A percentile compares a stretch with the other conserved stretches of the same genome.
Evolutionary conservation across 352 stramenopile genomes (phyloP).

Genomic region (Phytophthora brassicae): DNA sequence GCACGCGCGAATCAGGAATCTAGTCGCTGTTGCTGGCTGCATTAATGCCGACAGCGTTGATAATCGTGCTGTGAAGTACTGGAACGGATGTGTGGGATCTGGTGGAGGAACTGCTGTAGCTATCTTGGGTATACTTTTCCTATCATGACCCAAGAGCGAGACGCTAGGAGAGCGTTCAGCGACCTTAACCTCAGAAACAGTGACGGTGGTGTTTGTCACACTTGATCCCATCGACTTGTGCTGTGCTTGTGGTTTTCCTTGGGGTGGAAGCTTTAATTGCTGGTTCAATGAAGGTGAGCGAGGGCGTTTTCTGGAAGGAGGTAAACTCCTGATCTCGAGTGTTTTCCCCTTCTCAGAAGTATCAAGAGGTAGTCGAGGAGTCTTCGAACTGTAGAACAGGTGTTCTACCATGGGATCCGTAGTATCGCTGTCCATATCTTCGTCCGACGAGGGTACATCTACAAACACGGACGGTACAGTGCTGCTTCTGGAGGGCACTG

Average conservation of each 20-base stretch:
- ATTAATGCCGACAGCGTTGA: constrained; percentile 18
- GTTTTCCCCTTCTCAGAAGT: neutral
- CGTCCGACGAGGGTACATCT: constrained; percentile 58
- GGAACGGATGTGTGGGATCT: constrained; percentile 40
- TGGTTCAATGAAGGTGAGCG: constrained; percentile 25
- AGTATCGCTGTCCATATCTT: constrained; percentile 59
- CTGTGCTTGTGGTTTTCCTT: neutral
- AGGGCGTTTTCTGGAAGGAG: constrained; percentile 36
- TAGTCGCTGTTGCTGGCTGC: constrained; percentile 14
- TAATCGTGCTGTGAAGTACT: constrained; percentile 50
- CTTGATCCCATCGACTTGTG: constrained; percentile 1
- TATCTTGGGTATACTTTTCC: constrained; percentile 4
- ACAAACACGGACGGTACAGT: constrained; percentile 49
- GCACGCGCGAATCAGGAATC: constrained; percentile 63
- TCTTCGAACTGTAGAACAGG: constrained; percentile 81
- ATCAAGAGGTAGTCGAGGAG: constrained; percentile 26
- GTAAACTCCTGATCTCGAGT: neutral
- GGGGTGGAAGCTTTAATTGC: neutral
- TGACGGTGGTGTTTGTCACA: neutral
- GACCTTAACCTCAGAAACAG: neutral
- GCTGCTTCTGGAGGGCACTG: constrained; percentile 2
- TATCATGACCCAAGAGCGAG: constrained; percentile 15
- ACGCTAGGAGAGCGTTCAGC: constrained; percentile 10
- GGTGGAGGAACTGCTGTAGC: neutral
- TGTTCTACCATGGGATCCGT: constrained; percentile 77